These are phyloP conservation scores for Didymella lethalis DNA, from an alignment of 2,329 filamentous ascomycete species.

Conservation along the genomic window DNA sequence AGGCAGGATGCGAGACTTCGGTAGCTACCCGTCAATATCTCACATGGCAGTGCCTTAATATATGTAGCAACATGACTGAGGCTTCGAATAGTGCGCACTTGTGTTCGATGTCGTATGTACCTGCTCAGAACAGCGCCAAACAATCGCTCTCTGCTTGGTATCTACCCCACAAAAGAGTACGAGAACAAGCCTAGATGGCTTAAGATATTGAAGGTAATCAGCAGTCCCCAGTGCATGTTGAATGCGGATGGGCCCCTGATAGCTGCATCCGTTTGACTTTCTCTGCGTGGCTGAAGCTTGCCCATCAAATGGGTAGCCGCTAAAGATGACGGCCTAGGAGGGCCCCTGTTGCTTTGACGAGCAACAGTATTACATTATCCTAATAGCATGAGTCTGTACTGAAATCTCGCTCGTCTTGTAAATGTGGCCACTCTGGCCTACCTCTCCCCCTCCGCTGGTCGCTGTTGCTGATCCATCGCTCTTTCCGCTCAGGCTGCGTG, in stretches of 20 bases:
- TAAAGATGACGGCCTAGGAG: not conserved
- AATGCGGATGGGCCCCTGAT: not conserved
- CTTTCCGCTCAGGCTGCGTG: constrained; percentile 4
- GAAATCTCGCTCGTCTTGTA: constrained; percentile 17
- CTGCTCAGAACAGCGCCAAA: not conserved
- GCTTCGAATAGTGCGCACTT: not conserved
- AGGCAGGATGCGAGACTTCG: not conserved
- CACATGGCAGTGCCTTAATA: not conserved
- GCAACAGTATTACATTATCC: not conserved
- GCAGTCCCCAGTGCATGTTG: not conserved
- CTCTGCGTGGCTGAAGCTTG: no score
- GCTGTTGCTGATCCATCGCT: constrained; percentile 2
- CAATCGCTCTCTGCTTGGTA: not conserved
- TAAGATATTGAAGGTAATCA: not conserved
- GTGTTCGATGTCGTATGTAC: not conserved
- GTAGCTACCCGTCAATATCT: not conserved
- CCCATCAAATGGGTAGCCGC: no score
- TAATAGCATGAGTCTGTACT: constrained; percentile 6
- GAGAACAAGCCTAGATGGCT: no score
- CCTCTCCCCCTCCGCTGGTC: not conserved
- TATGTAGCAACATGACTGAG: not conserved
- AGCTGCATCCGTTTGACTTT: not conserved
- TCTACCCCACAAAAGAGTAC: no score
- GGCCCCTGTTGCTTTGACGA: not conserved
- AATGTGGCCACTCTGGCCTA: not conserved